Conservation (phyloP, 208 protist species). For the Crithidia mellificae region DNA sequence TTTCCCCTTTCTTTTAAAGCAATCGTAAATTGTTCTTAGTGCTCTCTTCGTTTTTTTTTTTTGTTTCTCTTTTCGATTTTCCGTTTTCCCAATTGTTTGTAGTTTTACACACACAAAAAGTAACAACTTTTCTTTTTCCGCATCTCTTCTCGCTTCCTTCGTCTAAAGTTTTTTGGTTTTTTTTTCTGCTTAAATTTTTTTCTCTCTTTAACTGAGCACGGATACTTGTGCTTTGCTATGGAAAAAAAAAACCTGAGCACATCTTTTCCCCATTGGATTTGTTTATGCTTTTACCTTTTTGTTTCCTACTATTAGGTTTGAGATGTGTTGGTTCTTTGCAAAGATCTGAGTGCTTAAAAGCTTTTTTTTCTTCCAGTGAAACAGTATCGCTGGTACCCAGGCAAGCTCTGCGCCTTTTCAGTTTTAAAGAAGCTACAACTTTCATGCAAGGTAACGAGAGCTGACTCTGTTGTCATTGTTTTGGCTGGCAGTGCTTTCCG, state of each 20-base stretch:
- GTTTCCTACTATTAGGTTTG: not conserved
- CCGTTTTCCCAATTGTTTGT: constrained; percentile 16
- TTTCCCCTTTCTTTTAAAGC: not conserved
- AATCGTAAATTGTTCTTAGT: not conserved
- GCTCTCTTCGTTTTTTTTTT: constrained; percentile 7
- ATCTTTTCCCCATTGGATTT: not conserved
- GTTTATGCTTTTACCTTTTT: not conserved
- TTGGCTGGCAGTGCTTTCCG: too few species aligned
- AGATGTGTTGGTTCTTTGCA: not conserved
- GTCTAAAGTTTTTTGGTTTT: constrained; percentile 9
- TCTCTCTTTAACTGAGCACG: constrained; percentile 11
- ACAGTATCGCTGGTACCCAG: too few species aligned
- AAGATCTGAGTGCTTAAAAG: too few species aligned
- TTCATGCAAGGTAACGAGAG: too few species aligned
- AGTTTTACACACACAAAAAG: not conserved
- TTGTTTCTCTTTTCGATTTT: constrained; percentile 5
- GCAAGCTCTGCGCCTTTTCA: too few species aligned
- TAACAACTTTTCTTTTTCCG: constrained; percentile 1
- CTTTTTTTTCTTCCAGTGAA: too few species aligned
- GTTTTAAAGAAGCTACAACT: too few species aligned
- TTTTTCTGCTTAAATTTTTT: constrained; percentile 6
- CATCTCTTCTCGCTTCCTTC: not conserved
- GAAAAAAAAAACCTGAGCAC: too few species aligned
- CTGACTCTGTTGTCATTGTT: too few species aligned
- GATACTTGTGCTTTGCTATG: not conserved